Conservation (phyloP, 805 yeast species). For the Jamesozyma hellenica region DNA sequence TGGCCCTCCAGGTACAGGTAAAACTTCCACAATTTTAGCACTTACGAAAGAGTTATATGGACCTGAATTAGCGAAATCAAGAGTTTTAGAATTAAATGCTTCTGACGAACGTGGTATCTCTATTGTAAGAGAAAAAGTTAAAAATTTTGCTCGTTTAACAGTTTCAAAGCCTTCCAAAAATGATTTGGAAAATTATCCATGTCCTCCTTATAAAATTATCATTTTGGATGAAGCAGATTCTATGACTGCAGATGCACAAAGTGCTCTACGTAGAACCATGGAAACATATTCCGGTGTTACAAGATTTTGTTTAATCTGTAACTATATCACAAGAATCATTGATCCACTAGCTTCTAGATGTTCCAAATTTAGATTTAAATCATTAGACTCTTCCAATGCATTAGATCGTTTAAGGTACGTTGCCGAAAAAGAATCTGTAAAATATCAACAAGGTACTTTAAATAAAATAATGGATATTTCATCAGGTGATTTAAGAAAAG, state of each 20-base stretch:
- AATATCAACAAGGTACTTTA: constrained; percentile 42
- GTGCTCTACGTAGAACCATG: constrained; percentile 90
- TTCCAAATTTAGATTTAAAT: constrained; percentile 84
- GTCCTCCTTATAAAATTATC: constrained; percentile 92
- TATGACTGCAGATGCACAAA: constrained; percentile 94
- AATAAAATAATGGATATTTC: constrained; percentile 60
- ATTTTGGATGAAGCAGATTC: constrained; percentile 94
- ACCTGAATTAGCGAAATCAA: constrained; percentile 52
- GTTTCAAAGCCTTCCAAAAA: constrained; percentile 70
- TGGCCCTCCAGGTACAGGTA: constrained; percentile 93
- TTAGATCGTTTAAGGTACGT: constrained; percentile 55
- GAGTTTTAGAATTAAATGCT: constrained; percentile 79
- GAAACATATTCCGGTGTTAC: constrained; percentile 84
- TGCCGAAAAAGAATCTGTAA: constrained; percentile 37
- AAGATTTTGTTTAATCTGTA: constrained; percentile 89
- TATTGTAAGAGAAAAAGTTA: constrained; percentile 75
- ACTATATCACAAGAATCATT: constrained; percentile 90
- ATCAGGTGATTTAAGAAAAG: constrained; percentile 85
- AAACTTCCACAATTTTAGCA: constrained; percentile 80
- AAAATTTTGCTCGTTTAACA: constrained; percentile 75
- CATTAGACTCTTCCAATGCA: constrained; percentile 64
- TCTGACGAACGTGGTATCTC: constrained; percentile 88
- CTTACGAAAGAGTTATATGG: constrained; percentile 73
- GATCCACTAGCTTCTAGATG: constrained; percentile 96
- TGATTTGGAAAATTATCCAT: constrained; percentile 68